Base-by-base conservation (phyloP, 2,329 filamentous ascomycete species). In the Zelopaecilomyces penicillatus region DNA sequence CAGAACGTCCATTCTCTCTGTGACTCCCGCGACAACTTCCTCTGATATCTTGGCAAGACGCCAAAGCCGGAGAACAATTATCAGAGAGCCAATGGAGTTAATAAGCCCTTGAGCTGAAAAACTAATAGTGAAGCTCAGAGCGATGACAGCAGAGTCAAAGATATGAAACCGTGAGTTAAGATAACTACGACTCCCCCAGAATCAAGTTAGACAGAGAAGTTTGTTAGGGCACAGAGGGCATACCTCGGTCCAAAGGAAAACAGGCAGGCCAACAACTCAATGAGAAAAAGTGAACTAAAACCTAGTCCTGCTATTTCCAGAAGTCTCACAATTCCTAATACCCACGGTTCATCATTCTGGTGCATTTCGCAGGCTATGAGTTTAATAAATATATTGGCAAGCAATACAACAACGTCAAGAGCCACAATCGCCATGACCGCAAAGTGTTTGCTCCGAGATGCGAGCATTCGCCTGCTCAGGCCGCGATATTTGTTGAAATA, bases 11-110 rank as follows among this genome's bases (percentile, higher is more conserved):
- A 80, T 75, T 57, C 78, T 69, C 61, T 85, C 80, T 32, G 75
- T 65, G 2, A 80, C 79, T 6, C 78, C 80, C 5, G 81, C 70
- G 30, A 75, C 75, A 49, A 85, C 68, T 60, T 86, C 82, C 55
- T 86, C 80, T 5, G 83, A 76, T 42, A 85, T 82, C 65, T 85
- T 84, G 58, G 84, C 77, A 37, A 86, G 72, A 11, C 83, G 73
- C 77, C 81, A 85, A 4, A 86, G 66, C 43, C 82, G 76, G 37
- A 86, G 65, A 4, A 84, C 69, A 29, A 86, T 71, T 40, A 86
- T 73, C n/a, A 86, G 66, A 1, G 78, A 83, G 1, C 75, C 79
- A 39, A 83, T 76, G 55, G 84, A 77, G 59, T 82, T 77, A 5
- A 78, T 62, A 2, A 76, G 62, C 37, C 81, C 82, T 33, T 74